Percentiles rank a stretch among this genome's conserved stretches.
Evolutionary conservation across 768 basidiomycete genomes (phyloP).

Genomic region (Tricholoma hemisulphureum): DNA sequence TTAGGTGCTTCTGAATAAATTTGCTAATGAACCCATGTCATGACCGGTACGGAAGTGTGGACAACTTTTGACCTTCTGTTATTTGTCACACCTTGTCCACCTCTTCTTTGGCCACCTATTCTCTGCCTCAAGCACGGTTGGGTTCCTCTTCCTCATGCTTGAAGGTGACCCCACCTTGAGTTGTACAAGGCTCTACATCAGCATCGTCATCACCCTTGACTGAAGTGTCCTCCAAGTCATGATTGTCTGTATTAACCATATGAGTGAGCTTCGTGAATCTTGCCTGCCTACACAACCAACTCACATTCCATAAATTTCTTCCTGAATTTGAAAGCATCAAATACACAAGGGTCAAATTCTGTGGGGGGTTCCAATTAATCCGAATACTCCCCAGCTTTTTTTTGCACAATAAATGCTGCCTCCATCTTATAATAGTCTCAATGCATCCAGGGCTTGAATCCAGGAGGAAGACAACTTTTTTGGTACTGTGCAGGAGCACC

Average conservation of each 20-base stretch:
- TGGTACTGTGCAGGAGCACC: not conserved
- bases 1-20: no score
- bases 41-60: no score
- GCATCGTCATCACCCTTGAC: not conserved
- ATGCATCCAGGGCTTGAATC: not conserved
- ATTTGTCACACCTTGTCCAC: no score
- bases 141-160: no score
- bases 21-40: no score
- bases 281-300: not conserved
- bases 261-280: not conserved
- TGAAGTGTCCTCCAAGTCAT: not conserved
- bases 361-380: not conserved
- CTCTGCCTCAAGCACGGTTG: no score
- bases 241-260: not conserved
- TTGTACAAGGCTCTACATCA: not conserved
- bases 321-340: not conserved
- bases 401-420: not conserved
- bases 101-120: no score
- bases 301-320: not conserved
- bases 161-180: no score
- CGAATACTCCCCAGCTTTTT: not conserved
- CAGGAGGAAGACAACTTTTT: no score
- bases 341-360: not conserved
- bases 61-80: no score
- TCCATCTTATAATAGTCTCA: not conserved